These are phyloP conservation scores for Lasiodiplodia citricola DNA, from an alignment of 2,329 filamentous ascomycete species.

Conservation along the genomic window DNA sequence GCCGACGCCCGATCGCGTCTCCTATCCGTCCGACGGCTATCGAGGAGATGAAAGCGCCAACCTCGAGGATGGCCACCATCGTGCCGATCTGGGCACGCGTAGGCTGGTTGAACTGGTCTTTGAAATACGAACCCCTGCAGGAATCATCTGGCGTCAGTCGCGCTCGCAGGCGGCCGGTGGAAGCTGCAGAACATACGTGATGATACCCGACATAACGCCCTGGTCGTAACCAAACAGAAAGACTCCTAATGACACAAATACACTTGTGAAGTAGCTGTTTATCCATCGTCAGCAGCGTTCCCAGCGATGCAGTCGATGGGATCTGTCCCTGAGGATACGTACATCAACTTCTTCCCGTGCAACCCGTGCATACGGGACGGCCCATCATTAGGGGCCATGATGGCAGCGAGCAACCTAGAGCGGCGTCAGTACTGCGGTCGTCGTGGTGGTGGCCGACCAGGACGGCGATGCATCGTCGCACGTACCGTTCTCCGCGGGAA, in stretches of 20 bases:
- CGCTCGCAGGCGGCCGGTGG: slow-evolving; percentile 28
- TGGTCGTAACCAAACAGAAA: slow-evolving; percentile 92
- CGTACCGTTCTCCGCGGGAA: slow-evolving; percentile 65
- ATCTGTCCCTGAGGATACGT: slow-evolving; percentile 45
- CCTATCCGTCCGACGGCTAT: slow-evolving; percentile 85
- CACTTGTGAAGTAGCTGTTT: slow-evolving; percentile 89
- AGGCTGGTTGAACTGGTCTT: slow-evolving; percentile 90
- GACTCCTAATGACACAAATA: slow-evolving; percentile 84
- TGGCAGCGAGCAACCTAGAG: slow-evolving; percentile 67
- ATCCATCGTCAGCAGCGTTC: slow-evolving; percentile 4
- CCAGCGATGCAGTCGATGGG: background rate
- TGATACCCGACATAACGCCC: slow-evolving; percentile 82
- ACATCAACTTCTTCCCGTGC: slow-evolving; percentile 94
- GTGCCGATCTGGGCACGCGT: slow-evolving; percentile 87
- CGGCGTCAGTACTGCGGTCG: background rate
- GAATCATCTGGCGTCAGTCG: slow-evolving; percentile 32
- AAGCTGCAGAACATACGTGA: slow-evolving; percentile 61
- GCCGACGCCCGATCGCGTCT: slow-evolving; percentile 86
- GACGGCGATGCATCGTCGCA: background rate
- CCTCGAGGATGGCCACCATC: slow-evolving; percentile 95
- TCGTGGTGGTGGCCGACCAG: background rate
- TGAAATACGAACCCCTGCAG: slow-evolving; percentile 80
- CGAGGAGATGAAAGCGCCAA: slow-evolving; percentile 91
- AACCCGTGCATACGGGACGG: slow-evolving; percentile 82
- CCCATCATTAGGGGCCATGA: slow-evolving; percentile 81